Evolutionary conservation across 768 basidiomycete species (phyloP).

Genomic region (Lentinula sp.): DNA sequence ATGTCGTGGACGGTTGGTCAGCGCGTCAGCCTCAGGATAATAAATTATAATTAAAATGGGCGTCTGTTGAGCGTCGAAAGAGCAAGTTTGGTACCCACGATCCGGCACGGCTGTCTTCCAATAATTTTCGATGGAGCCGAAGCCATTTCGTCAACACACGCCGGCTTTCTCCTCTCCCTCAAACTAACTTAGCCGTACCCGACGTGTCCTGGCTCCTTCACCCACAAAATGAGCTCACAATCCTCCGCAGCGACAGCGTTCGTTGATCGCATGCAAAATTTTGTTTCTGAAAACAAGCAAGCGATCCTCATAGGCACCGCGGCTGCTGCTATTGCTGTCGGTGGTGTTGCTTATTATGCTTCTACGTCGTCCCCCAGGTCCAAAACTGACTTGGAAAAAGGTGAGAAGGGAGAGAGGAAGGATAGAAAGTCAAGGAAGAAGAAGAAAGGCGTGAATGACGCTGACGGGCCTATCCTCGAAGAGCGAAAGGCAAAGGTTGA

Average conservation of each 20-base stretch:
- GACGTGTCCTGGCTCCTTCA: neutral
- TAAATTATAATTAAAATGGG: too few relatives aligned
- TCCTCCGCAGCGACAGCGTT: constrained; percentile 13
- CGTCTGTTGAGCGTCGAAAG: neutral
- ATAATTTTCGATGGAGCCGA: neutral
- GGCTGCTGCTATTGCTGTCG: constrained; percentile 63
- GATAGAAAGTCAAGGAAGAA: constrained; percentile 51
- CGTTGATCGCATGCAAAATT: constrained; percentile 60
- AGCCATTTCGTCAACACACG: neutral
- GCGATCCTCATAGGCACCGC: constrained; percentile 69
- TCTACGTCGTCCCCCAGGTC: constrained; percentile 40
- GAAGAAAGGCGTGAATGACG: constrained; percentile 49
- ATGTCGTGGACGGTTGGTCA: neutral
- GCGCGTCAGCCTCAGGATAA: neutral
- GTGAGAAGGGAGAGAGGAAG: constrained; percentile 40
- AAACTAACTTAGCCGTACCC: neutral
- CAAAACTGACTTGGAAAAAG: constrained; percentile 37
- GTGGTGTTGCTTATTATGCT: constrained; percentile 73
- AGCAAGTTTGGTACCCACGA: neutral
- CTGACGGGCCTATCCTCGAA: constrained; percentile 76
- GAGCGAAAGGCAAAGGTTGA: constrained; percentile 45
- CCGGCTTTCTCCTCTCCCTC: neutral
- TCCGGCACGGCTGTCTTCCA: neutral
- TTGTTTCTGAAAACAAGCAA: constrained; percentile 75
- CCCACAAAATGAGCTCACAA: constrained; percentile 1